Evolutionary conservation across 1,284 basidiomycete genomes (phyloP), one percentile per base, ranked within the genome.

Genomic region (Pseudozyma thailandica): DNA sequence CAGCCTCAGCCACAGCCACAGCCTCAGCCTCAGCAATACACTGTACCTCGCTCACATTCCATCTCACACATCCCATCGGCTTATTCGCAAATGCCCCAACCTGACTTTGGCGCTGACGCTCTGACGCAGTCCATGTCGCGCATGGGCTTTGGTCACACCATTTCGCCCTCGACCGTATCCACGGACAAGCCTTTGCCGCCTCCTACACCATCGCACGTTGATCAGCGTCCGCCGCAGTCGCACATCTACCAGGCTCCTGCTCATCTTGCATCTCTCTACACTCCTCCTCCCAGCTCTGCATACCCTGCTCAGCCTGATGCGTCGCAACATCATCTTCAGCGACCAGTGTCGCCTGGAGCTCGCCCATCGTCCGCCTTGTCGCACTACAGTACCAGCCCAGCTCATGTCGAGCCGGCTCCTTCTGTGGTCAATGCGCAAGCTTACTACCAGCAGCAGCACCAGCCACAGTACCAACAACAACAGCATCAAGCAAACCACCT

Each of bases 371-470:
- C 66, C 8, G 55, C 60, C 28, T 44, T 70, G 0, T 64, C 66
- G 13, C 59, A 70, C 25, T 70, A 63, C 33, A 50, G 60, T 27
- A 57, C 52, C 6, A 60, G 57, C 26, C 56, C 66, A 8, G 56
- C 65, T 35, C 33, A 35, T 35, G 33, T 35, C 33, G 33, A 35
- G n/a, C 27, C 59, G 13, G 45, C 72, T 6, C 60, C 63, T 3
- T 72, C 69, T 5, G 63, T 72, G 12, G 60, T 74, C 35, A 72
- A 72, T 42, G 72, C 69, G 6, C 72, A 74, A 37, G 20, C 63
- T 1, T 72, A 58, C 55, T 72, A 72, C 26, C 64, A 64, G 44
- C 61, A 56, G 28, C 59, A 50, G 26, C 55, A 43, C 6, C 50
- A 43, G 35, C 62, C 58, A 28, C 64, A 51, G 35, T 51, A 50